A percentile compares a stretch with the other conserved stretches of the same genome.
Conservation (phyloP, 202 grass and related monocot species). For the Hordeum pubiflorum region DNA sequence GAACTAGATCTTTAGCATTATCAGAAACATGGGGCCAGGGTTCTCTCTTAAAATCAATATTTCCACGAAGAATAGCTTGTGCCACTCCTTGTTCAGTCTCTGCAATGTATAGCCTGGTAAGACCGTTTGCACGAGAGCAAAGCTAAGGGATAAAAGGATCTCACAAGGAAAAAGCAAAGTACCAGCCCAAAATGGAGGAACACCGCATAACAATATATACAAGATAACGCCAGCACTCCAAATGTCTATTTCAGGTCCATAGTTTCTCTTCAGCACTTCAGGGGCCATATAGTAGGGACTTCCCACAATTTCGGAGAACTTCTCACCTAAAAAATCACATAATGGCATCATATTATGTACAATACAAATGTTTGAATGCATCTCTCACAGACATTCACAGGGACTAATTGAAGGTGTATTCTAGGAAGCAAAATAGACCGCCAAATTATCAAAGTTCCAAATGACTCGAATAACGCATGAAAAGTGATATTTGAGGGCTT, state of each 20-base stretch:
- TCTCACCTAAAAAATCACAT: slow-evolving; percentile 47
- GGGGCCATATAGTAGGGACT: slow-evolving; percentile 90
- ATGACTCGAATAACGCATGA: background rate
- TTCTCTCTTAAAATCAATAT: slow-evolving; percentile 98
- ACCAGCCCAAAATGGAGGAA: slow-evolving; percentile 91
- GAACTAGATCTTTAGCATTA: slow-evolving; percentile 88
- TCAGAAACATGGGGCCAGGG: slow-evolving; percentile 97
- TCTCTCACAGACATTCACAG: background rate
- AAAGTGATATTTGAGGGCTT: background rate
- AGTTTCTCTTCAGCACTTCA: slow-evolving; percentile 80
- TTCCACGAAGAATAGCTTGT: slow-evolving; percentile 95
- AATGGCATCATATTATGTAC: slow-evolving; percentile 15
- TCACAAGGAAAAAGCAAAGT: slow-evolving; percentile 3
- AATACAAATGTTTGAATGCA: background rate
- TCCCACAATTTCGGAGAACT: slow-evolving; percentile 76
- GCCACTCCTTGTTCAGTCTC: slow-evolving; percentile 99
- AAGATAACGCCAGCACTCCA: slow-evolving; percentile 89
- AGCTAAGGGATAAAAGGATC: background rate
- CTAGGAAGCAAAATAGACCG: background rate
- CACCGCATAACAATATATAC: slow-evolving; percentile 71
- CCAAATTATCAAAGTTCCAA: background rate
- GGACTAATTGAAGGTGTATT: background rate
- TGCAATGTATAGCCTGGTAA: slow-evolving; percentile 40
- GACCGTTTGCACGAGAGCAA: background rate
- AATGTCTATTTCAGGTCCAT: slow-evolving; percentile 89